These are phyloP conservation scores for Talaromyces atroroseus DNA, from an alignment of 2,329 filamentous ascomycete species.

Conservation along the genomic window DNA sequence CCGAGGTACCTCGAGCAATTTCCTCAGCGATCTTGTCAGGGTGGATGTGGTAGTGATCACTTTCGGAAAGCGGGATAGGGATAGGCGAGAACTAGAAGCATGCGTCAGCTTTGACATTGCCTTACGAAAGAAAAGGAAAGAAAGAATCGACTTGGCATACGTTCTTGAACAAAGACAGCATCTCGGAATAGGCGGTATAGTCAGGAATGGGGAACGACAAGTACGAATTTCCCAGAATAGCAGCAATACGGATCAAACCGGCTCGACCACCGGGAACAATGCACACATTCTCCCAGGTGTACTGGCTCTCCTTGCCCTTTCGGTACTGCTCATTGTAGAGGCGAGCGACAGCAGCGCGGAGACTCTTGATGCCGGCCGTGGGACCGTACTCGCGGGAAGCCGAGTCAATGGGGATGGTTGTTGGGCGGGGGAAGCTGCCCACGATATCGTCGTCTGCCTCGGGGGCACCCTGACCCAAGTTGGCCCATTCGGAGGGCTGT, in stretches of 20 bases:
- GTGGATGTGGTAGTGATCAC: constrained; percentile 89
- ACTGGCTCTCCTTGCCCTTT: constrained; percentile 78
- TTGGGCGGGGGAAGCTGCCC: constrained; percentile 79
- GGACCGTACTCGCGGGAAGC: constrained; percentile 85
- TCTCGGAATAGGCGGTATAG: constrained; percentile 97
- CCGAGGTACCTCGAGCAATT: constrained; percentile 76
- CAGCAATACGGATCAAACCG: constrained; percentile 88
- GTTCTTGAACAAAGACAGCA: constrained; percentile 92
- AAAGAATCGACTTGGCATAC: constrained; percentile 22
- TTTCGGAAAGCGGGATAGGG: constrained; percentile 74
- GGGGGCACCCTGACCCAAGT: constrained; percentile 87
- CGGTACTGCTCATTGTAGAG: constrained; percentile 93
- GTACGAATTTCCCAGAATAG: constrained; percentile 87
- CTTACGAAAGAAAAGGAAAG: background rate
- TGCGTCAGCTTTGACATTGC: background rate
- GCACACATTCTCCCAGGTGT: constrained; percentile 96
- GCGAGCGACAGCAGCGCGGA: constrained; percentile 81
- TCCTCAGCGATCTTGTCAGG: constrained; percentile 89
- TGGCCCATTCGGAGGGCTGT: constrained; percentile 78
- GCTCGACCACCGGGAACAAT: constrained; percentile 92
- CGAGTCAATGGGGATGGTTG: constrained; percentile 69
- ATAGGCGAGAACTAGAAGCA: constrained; percentile 69
- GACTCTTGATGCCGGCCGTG: constrained; percentile 85
- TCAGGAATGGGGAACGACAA: constrained; percentile 91
- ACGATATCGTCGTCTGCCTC: constrained; percentile 91